phyloP scores from a whole-genome alignment of 2,329 filamentous ascomycete species.

The Neonectria ditissima region DNA sequence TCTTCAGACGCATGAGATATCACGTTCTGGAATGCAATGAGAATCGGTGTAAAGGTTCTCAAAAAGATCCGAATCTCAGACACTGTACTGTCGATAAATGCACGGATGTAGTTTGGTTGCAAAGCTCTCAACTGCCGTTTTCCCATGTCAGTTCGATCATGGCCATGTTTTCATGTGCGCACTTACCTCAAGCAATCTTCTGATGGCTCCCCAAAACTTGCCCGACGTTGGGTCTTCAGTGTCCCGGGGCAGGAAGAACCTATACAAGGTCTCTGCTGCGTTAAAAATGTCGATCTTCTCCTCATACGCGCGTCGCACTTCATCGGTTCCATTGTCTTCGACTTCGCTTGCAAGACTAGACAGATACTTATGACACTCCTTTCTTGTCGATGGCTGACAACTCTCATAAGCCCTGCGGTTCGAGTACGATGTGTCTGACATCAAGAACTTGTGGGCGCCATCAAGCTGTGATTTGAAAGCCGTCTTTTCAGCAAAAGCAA shows the following conservation, averaged over 20 bases:
- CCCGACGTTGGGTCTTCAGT: conserved; percentile 52
- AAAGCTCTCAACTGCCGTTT: conserved; percentile 23
- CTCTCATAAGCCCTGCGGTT: conserved; percentile 46
- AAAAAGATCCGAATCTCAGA: conserved; percentile 37
- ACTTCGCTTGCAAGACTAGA: conserved; percentile 37
- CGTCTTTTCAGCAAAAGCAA: conserved; percentile 10
- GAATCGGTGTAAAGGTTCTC: conserved; percentile 39
- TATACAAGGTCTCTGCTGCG: conserved; percentile 53
- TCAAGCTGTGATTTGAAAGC: conserved; percentile 40
- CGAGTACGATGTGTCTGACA: conserved; percentile 41
- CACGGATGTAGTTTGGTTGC: conserved; percentile 3
- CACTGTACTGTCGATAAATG: conserved; percentile 19
- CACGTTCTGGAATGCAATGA: conserved; percentile 47
- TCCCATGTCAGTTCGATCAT: conserved; percentile 16
- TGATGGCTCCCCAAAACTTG: conserved; percentile 60
- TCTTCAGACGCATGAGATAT: conserved; percentile 43
- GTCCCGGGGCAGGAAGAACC: conserved; percentile 55
- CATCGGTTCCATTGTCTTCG: conserved; percentile 40
- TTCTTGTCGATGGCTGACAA: conserved; percentile 39
- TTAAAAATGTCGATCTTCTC: conserved; percentile 55
- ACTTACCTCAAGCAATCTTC: conserved; percentile 46
- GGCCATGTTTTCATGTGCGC: background rate
- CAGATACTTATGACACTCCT: conserved; percentile 42
- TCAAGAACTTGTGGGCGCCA: conserved; percentile 45
- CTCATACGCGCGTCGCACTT: conserved; percentile 46